Evolutionary conservation across 768 basidiomycete genomes (phyloP).

Genomic region (Termitomyces sp.): DNA sequence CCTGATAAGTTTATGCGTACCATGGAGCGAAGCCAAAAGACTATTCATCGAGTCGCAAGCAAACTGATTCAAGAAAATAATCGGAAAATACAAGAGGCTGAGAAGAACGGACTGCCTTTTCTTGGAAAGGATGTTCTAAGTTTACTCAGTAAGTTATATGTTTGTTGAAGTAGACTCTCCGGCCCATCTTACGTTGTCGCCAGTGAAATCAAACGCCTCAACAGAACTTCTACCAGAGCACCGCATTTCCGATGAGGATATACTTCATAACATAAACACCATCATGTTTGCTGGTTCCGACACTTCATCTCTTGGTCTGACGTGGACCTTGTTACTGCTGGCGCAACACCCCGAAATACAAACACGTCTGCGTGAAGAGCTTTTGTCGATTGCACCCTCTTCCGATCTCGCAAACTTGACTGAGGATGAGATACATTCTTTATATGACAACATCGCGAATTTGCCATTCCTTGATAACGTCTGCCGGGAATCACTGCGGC

Average conservation of each 20-base stretch:
- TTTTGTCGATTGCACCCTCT: slow-evolving; percentile 39
- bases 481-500: slow-evolving; percentile 63
- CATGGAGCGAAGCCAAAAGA: slow-evolving; percentile 48
- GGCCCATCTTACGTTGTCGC: not conserved
- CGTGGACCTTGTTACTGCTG: slow-evolving; percentile 79
- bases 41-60: slow-evolving; percentile 66
- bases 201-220: slow-evolving; percentile 82
- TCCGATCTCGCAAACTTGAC: slow-evolving; percentile 41
- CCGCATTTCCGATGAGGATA: slow-evolving; percentile 82
- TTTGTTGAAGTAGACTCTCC: not conserved
- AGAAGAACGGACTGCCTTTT: slow-evolving; percentile 43
- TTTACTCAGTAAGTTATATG: slow-evolving; percentile 53
- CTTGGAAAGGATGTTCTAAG: slow-evolving; percentile 72
- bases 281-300: slow-evolving; percentile 92
- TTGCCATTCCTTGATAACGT: slow-evolving; percentile 76
- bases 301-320: slow-evolving; percentile 75
- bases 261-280: slow-evolving; percentile 80
- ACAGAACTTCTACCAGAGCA: slow-evolving; percentile 62
- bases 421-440: slow-evolving; percentile 59
- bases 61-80: slow-evolving; percentile 78
- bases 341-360: slow-evolving; percentile 65
- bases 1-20: slow-evolving; percentile 46
- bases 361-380: slow-evolving; percentile 63
- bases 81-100: slow-evolving; percentile 55
- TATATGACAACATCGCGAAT: slow-evolving; percentile 48